phyloP scores from a whole-genome alignment of 1,284 basidiomycete species.

The Sutorius eximius region DNA sequence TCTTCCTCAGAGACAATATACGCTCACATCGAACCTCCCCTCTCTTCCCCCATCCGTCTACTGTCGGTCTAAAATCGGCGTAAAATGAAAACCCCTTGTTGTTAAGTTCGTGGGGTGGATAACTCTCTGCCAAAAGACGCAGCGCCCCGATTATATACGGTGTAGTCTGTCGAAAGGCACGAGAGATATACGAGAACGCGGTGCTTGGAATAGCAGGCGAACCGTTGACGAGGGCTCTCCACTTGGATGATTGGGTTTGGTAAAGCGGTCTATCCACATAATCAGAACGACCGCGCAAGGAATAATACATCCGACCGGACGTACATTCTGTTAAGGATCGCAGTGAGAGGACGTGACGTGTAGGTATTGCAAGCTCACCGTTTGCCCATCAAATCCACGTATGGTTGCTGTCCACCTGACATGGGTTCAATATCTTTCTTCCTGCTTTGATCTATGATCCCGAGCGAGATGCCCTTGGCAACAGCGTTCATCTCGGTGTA shows the following conservation, averaged over 20 bases:
- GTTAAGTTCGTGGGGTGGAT: conserved; percentile 66
- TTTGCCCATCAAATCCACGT: conserved; percentile 87
- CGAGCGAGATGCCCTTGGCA: conserved; percentile 79
- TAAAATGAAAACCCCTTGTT: conserved; percentile 71
- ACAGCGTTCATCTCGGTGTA: conserved; percentile 92
- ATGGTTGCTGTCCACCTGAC: conserved; percentile 78
- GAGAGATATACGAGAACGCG: conserved; percentile 83
- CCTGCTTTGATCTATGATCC: conserved; percentile 62
- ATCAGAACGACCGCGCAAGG: neutral
- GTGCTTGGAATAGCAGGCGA: conserved; percentile 69
- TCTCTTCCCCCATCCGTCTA: conserved; percentile 72
- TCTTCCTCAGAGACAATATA: conserved; percentile 58
- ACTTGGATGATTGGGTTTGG: conserved; percentile 64
- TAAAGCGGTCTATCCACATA: conserved; percentile 68
- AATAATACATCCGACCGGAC: conserved; percentile 20
- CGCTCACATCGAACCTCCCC: conserved; percentile 63
- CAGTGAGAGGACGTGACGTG: neutral
- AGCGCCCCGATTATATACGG: conserved; percentile 80
- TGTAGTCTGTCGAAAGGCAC: conserved; percentile 73
- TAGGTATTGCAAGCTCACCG: conserved; percentile 50
- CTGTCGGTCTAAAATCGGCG: conserved; percentile 70
- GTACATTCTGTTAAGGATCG: conserved; percentile 48
- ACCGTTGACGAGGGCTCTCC: conserved; percentile 81
- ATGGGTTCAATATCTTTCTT: conserved; percentile 54
- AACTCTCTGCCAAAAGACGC: conserved; percentile 73